phyloP scores from a whole-genome alignment of 495 filamentous ascomycete genomes.

The Lasiosphaeria ovina region DNA sequence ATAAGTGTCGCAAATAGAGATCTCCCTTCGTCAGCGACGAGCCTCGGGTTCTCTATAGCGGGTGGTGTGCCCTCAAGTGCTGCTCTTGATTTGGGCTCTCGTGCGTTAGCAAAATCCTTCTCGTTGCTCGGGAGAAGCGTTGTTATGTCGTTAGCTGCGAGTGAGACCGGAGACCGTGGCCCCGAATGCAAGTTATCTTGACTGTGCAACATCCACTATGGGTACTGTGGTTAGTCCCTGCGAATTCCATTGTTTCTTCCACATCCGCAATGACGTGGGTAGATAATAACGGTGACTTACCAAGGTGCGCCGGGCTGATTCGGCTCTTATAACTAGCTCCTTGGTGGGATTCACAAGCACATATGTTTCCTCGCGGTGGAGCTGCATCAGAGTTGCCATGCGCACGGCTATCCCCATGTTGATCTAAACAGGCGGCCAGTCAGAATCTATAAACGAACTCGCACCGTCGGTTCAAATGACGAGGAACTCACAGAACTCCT shows the following conservation, averaged over 20 bases:
- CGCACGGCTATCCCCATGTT: slow-evolving; percentile 52
- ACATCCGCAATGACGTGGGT: not conserved
- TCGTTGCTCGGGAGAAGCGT: slow-evolving; percentile 50
- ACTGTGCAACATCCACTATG: slow-evolving; percentile 51
- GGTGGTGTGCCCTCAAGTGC: slow-evolving; percentile 50
- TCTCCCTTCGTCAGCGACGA: slow-evolving; percentile 37
- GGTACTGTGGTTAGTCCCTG: slow-evolving; percentile 6
- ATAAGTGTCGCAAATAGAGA: slow-evolving; percentile 51
- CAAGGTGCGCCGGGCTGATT: slow-evolving; percentile 48
- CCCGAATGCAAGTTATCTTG: slow-evolving; percentile 53
- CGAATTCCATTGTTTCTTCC: not conserved
- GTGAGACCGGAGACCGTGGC: slow-evolving; percentile 42
- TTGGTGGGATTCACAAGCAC: slow-evolving; percentile 32
- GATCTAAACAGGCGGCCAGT: slow-evolving; percentile 34
- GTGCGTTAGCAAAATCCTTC: slow-evolving; percentile 43
- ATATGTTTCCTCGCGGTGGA: slow-evolving; percentile 54
- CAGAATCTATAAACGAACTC: slow-evolving; percentile 15
- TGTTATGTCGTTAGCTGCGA: slow-evolving; percentile 50
- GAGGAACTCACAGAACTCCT: slow-evolving; percentile 43
- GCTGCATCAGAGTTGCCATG: slow-evolving; percentile 49
- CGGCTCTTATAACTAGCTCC: slow-evolving; percentile 41
- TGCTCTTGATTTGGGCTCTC: slow-evolving; percentile 44
- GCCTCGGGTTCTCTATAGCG: slow-evolving; percentile 41
- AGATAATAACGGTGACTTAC: slow-evolving; percentile 26
- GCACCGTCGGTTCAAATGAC: not conserved